Conservation (phyloP, 345 rosid species). For the Citrus inodora region DNA sequence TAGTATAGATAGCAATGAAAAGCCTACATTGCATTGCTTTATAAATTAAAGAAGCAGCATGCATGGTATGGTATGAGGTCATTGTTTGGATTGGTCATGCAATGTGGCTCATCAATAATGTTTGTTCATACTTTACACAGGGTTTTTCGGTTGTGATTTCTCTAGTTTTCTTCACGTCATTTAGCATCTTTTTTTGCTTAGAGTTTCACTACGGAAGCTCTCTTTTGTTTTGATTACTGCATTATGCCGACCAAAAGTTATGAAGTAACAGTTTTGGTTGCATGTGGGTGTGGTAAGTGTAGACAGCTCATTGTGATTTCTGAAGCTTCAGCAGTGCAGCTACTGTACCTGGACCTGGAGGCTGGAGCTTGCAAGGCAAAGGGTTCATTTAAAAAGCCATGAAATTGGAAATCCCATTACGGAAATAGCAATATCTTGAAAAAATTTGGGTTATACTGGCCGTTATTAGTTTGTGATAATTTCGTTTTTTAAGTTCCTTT, state of each 20-base stretch:
- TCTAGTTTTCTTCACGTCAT: constrained; percentile 4
- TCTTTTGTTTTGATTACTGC: neutral
- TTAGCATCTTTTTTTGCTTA: neutral
- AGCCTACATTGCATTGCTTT: neutral
- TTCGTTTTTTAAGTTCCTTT: neutral
- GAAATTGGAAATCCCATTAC: too few relatives aligned
- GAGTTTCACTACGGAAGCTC: constrained; percentile 8
- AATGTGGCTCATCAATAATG: constrained; percentile 4
- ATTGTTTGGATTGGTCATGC: neutral
- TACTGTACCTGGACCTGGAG: too few relatives aligned
- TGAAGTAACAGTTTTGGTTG: neutral
- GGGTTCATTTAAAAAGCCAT: too few relatives aligned
- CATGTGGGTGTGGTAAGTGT: neutral
- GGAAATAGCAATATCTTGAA: too few relatives aligned
- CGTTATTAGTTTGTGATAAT: neutral
- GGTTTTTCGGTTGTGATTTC: constrained; percentile 16
- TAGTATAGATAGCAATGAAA: neutral
- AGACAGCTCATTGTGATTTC: neutral
- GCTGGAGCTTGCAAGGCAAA: too few relatives aligned
- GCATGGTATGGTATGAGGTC: neutral
- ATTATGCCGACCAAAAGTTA: neutral
- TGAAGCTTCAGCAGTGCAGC: too few relatives aligned
- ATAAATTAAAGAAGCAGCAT: neutral
- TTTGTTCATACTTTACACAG: constrained; percentile 10
- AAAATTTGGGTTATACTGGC: neutral